phyloP scores from a whole-genome alignment of 306 rosid species.

The Rosa multiflora region DNA sequence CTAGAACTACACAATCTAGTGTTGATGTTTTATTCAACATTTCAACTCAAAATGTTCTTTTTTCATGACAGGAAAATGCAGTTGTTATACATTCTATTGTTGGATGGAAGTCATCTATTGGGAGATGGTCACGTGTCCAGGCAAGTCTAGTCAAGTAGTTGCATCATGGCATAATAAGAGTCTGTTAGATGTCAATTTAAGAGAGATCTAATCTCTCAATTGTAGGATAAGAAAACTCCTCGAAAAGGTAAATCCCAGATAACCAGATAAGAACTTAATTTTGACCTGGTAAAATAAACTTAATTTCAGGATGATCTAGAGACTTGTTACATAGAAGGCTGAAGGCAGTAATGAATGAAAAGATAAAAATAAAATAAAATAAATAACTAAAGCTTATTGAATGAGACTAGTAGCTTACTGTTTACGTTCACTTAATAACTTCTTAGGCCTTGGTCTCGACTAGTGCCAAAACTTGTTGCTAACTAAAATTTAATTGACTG shows the following conservation, averaged over 20 bases:
- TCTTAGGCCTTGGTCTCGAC: background rate
- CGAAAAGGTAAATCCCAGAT: background rate
- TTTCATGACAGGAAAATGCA: conserved; percentile 76
- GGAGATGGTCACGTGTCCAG: conserved; percentile 95
- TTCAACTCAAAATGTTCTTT: background rate
- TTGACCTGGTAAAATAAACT: background rate
- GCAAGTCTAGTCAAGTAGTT: conserved; percentile 48
- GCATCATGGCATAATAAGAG: background rate
- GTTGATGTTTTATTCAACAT: background rate
- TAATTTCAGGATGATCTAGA: background rate
- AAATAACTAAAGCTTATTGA: background rate
- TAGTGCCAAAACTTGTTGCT: conserved; percentile 12
- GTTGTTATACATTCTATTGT: conserved; percentile 77
- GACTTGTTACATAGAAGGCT: background rate
- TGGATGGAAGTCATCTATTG: conserved; percentile 97
- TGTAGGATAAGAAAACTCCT: background rate
- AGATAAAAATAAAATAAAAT: background rate
- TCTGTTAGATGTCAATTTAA: background rate
- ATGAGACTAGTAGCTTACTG: background rate
- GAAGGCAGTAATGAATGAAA: background rate
- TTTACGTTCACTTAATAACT: background rate
- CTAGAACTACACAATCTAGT: background rate
- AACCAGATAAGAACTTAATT: background rate
- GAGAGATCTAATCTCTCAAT: background rate
- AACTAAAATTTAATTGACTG: conserved; percentile 29